Conservation (phyloP, 768 basidiomycete genomes). For the Pulveroboletus sp. region DNA sequence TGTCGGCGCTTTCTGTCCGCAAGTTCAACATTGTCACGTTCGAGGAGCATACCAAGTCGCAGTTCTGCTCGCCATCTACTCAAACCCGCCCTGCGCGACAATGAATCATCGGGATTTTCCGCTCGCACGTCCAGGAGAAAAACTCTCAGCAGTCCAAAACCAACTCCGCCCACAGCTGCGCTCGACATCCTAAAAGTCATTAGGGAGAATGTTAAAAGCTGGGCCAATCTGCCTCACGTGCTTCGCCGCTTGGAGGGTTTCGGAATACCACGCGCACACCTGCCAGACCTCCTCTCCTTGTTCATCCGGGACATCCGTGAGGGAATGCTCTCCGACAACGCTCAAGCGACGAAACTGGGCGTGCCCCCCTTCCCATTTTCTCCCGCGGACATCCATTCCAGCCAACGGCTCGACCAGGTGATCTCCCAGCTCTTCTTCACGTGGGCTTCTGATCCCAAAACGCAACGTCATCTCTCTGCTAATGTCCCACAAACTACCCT, state of each 20-base stretch:
- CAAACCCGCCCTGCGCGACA: no score
- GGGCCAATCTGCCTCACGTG: slow-evolving; percentile 35
- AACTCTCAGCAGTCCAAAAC: neutral
- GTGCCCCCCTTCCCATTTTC: slow-evolving; percentile 43
- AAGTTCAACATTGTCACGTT: neutral
- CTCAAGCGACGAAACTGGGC: slow-evolving; percentile 30
- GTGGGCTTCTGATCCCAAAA: slow-evolving; percentile 45
- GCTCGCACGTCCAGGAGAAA: neutral
- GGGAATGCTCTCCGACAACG: slow-evolving; percentile 25
- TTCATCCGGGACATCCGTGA: slow-evolving; percentile 40
- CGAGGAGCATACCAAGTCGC: neutral
- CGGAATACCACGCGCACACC: slow-evolving; percentile 43
- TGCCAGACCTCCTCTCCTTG: slow-evolving; percentile 38
- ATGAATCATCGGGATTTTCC: neutral
- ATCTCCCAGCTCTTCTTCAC: slow-evolving; percentile 51
- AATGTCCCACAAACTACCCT: slow-evolving; percentile 34
- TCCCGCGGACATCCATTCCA: slow-evolving; percentile 23
- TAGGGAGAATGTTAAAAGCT: slow-evolving; percentile 34
- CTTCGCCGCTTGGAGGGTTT: slow-evolving; percentile 42
- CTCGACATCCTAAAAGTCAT: slow-evolving; percentile 29
- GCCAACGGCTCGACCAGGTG: slow-evolving; percentile 41
- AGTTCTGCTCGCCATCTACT: no score
- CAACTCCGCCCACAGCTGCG: neutral
- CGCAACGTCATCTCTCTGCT: slow-evolving; percentile 21
- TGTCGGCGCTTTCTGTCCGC: slow-evolving; percentile 17